These are phyloP conservation scores for Stephania cephalantha DNA, from an alignment of 164 flowering plant genomes.

Conservation along the genomic window DNA sequence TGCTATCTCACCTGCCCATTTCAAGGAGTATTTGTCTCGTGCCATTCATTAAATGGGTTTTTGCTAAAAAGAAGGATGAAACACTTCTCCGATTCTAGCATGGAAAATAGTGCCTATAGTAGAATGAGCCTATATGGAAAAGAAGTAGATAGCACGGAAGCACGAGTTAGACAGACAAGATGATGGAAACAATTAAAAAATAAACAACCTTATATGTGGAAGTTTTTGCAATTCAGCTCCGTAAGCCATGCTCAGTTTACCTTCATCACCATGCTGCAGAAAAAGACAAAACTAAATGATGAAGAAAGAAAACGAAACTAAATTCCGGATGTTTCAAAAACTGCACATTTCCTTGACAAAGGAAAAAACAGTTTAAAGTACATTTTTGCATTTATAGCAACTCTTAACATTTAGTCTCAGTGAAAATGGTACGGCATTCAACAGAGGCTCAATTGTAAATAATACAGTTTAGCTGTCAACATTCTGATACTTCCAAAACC, in stretches of 20 bases:
- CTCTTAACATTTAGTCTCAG: background rate
- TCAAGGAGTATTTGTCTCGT: background rate
- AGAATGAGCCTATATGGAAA: background rate
- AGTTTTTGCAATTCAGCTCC: constrained; percentile 77
- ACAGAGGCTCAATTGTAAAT: background rate
- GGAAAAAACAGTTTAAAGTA: background rate
- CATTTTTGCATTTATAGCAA: background rate
- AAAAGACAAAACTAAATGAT: constrained; percentile 17
- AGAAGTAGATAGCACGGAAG: background rate
- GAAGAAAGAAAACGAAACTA: background rate
- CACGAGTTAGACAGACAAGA: background rate
- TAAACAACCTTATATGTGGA: constrained; percentile 65
- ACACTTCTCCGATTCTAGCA: background rate
- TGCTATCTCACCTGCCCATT: background rate
- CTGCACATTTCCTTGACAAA: background rate
- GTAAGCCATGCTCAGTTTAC: constrained; percentile 58
- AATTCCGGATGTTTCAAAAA: background rate
- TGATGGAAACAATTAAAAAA: too few relatives aligned
- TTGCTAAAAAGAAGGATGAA: background rate
- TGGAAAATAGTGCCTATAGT: background rate
- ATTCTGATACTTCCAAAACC: background rate
- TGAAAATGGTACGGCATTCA: background rate
- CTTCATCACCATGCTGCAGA: constrained; percentile 93
- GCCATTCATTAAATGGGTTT: background rate
- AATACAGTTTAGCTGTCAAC: background rate